Conservation (phyloP, 305 asterid species). For the Fraxinus velutina region DNA sequence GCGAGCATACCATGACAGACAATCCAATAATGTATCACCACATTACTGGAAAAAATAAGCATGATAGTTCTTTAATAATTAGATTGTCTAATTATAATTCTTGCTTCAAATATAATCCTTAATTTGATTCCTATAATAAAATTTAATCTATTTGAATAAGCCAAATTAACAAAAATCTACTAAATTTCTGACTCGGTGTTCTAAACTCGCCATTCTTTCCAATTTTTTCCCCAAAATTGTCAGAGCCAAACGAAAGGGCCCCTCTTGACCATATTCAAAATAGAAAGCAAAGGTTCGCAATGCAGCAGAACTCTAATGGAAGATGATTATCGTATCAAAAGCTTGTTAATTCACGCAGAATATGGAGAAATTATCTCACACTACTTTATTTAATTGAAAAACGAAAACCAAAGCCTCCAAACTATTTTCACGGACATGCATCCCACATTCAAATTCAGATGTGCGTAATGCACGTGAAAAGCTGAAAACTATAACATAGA, state of each 20-base stretch:
- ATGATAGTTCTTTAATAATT: background rate
- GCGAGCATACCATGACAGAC: background rate
- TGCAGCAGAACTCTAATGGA: background rate
- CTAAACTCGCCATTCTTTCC: background rate
- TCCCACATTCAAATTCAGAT: constrained; percentile 19
- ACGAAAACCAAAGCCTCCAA: background rate
- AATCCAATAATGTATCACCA: background rate
- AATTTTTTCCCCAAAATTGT: background rate
- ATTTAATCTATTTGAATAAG: background rate
- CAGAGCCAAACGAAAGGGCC: background rate
- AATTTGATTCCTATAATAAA: background rate
- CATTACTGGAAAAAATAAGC: background rate
- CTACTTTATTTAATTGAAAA: background rate
- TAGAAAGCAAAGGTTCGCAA: background rate
- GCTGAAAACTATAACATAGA: background rate
- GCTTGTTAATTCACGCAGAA: background rate
- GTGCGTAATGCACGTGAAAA: background rate
- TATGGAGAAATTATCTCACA: background rate
- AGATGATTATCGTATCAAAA: background rate
- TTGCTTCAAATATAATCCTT: background rate
- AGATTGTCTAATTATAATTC: background rate
- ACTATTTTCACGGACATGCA: constrained; percentile 6
- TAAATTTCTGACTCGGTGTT: background rate
- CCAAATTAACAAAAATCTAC: background rate
- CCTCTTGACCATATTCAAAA: background rate